Conservation (phyloP, 768 basidiomycete species). For the Suillus bovinus region DNA sequence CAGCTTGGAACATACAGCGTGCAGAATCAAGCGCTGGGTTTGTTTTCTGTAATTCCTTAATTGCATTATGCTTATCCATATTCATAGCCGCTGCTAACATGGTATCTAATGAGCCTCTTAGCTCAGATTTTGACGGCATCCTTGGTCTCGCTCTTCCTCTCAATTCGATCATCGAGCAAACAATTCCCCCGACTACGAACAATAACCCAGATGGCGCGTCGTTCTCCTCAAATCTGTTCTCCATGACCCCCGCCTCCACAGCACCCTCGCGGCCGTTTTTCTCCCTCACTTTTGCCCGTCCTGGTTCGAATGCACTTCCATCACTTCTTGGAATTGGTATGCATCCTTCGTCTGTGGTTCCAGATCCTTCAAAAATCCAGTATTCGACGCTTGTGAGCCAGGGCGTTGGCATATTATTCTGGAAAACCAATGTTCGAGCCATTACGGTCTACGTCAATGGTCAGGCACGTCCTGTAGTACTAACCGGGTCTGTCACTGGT, state of each 20-base stretch:
- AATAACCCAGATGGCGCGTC: constrained; percentile 65
- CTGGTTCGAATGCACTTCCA: constrained; percentile 57
- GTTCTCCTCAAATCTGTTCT: constrained; percentile 70
- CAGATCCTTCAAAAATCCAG: constrained; percentile 50
- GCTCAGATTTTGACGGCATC: constrained; percentile 59
- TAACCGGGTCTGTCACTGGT: constrained; percentile 43
- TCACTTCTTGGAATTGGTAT: constrained; percentile 68
- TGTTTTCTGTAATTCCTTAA: neutral
- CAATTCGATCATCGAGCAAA: constrained; percentile 63
- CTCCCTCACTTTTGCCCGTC: constrained; percentile 66
- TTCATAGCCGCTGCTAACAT: constrained; percentile 55
- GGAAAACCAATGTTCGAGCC: constrained; percentile 58
- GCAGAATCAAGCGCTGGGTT: constrained; percentile 69
- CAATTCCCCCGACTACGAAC: constrained; percentile 47
- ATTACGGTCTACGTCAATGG: constrained; percentile 65
- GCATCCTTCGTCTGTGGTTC: constrained; percentile 56
- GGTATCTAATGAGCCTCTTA: constrained; percentile 59
- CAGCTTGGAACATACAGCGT: constrained; percentile 65
- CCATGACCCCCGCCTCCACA: constrained; percentile 51
- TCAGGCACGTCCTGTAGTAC: constrained; percentile 34
- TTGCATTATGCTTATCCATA: constrained; percentile 1
- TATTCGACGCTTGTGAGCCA: constrained; percentile 51
- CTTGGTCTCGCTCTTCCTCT: constrained; percentile 75
- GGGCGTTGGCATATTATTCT: constrained; percentile 48
- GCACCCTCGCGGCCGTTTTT: constrained; percentile 66